Percentiles rank a stretch among this genome's conserved stretches.
These are phyloP conservation scores for Huiozyma naganishii DNA, from an alignment of 805 yeast genomes.

Conservation along the genomic window DNA sequence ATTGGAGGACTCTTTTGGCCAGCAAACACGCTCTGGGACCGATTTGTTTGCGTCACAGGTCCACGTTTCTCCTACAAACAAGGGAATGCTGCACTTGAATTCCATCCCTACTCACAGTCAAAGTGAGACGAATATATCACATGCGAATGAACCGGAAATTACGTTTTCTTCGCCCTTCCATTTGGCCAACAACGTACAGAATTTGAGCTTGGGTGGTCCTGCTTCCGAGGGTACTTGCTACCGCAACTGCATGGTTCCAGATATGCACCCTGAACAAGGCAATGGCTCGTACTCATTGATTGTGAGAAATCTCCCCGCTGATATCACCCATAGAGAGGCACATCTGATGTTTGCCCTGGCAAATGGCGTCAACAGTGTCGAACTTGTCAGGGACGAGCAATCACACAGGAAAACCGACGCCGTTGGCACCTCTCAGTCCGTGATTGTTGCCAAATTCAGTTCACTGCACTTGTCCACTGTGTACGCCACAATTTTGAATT, in stretches of 20 bases:
- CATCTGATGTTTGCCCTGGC: constrained; percentile 54
- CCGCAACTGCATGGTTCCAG: not conserved
- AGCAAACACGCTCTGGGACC: constrained; percentile 15
- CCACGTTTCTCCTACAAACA: constrained; percentile 17
- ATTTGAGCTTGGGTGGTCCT: constrained; percentile 7
- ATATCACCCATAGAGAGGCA: constrained; percentile 54
- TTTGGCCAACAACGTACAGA: constrained; percentile 7
- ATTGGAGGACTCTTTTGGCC: constrained; percentile 8
- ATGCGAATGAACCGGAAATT: not conserved
- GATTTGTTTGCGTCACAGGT: constrained; percentile 10
- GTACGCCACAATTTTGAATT: constrained; percentile 29
- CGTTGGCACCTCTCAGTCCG: not conserved
- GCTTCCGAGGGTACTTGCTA: not conserved
- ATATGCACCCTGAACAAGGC: too few relatives aligned
- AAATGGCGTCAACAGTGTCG: constrained; percentile 44
- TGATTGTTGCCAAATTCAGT: constrained; percentile 33
- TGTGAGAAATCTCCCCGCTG: constrained; percentile 48
- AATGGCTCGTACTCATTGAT: constrained; percentile 19
- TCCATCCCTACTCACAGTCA: constrained; percentile 2
- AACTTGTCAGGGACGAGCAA: constrained; percentile 29
- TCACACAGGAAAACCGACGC: constrained; percentile 1
- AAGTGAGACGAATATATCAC: constrained; percentile 7
- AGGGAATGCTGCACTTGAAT: constrained; percentile 5
- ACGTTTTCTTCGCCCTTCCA: constrained; percentile 2
- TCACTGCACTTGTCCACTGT: constrained; percentile 34